Base-by-base conservation (phyloP, 192 early-diverging fungal genomes). In the Paraglomus occultum region DNA sequence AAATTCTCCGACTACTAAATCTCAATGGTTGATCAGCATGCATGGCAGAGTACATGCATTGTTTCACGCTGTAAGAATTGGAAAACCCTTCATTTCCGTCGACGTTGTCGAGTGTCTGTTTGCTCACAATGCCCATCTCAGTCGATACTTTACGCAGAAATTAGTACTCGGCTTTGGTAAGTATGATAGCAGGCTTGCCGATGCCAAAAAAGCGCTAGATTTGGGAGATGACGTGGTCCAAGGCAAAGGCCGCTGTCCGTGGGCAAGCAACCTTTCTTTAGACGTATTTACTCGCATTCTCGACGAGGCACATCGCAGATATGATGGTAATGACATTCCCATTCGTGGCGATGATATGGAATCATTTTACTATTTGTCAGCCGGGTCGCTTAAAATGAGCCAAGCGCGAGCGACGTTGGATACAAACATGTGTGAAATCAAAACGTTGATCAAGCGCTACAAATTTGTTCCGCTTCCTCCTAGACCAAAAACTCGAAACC, bases 261-360 rank as follows among this genome's bases (percentile, higher is more conserved):
- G 64, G 64, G 64, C 51, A 0, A 52, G 49, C 22, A 18, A 67
- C 11, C 6, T 67, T 5, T 8, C 20, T 52, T 7, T 67, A 0
- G 8, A 43, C 1, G 50, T 53, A 15, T 67, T 64, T 50, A 64
- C 10, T n/a, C 18, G 50, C 9, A 5, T 67, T 11, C 18, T 67
- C 5, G 10, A 23, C 1, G 64, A 67, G 6, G 50, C 31, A 10
- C 39, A 51, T 39, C 6, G 0, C 0, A 22, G 23, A 6, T 67
- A 53, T 9, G 20, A 61, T 52, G 50, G 22, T 11, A 9, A 23
- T 15, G 47, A 64, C 9, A 44, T 64, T 12, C 17, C 63, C n/a
- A 50, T 7, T 49, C 47, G 40, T n/a, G 65, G 42, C 5, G 43
- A 54, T 54, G 65, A 67, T 67, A 67, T 67, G 65, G 51, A 67